phyloP scores from a whole-genome alignment of 2,329 filamentous ascomycete species.

The Calonectria montana region DNA sequence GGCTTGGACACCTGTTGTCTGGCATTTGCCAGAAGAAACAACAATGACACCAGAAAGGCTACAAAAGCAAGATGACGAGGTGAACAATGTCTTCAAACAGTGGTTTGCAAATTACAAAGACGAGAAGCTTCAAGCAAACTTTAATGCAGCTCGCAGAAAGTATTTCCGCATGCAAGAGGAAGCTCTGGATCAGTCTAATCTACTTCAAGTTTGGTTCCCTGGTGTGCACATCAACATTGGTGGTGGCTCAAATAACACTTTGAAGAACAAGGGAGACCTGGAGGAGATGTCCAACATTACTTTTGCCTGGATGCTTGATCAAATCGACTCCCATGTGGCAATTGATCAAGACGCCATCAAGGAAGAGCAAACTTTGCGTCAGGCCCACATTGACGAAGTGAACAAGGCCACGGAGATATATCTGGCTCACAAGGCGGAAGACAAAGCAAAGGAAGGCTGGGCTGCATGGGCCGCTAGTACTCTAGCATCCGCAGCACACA shows the following conservation, averaged over 20 bases:
- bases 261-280: constrained; percentile 40
- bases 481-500: constrained; percentile 12
- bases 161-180: constrained; percentile 2
- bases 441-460: constrained; percentile 26
- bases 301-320: constrained; percentile 43
- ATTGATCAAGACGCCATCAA: constrained; percentile 29
- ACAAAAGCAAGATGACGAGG: constrained; percentile 23
- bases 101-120: constrained; percentile 22
- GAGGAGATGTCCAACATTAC: constrained; percentile 42
- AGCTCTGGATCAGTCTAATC: constrained; percentile 18
- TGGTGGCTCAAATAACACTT: constrained; percentile 32
- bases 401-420: constrained; percentile 25
- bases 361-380: constrained; percentile 31
- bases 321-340: constrained; percentile 30
- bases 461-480: constrained; percentile 23
- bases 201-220: constrained; percentile 43
- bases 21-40: constrained; percentile 37
- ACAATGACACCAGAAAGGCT: constrained; percentile 11
- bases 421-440: background rate
- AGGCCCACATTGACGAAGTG: constrained; percentile 35
- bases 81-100: constrained; percentile 19
- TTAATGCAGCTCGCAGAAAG: background rate
- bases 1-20: constrained; percentile 45
- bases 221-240: constrained; percentile 44
- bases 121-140: constrained; percentile 4